These are phyloP conservation scores for Colletotrichum eleusines DNA, from an alignment of 2,329 filamentous ascomycete genomes.

Conservation along the genomic window DNA sequence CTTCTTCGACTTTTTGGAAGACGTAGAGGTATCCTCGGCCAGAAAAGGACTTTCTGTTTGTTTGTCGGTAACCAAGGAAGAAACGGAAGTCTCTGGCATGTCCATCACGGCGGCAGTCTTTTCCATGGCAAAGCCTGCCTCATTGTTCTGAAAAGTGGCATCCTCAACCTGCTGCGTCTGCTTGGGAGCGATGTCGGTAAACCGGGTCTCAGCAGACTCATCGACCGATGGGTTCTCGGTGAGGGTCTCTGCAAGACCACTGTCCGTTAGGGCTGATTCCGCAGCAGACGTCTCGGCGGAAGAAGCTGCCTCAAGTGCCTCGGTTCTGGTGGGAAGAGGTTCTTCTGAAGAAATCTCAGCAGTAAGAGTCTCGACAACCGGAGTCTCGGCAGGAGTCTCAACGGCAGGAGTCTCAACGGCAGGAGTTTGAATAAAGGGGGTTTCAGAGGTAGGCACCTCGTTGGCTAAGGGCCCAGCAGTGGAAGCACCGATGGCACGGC, in stretches of 20 bases:
- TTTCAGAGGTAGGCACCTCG: not conserved
- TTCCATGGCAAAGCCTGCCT: not conserved
- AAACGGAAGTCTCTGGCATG: constrained; percentile 3
- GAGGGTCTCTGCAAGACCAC: not conserved
- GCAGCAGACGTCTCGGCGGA: not conserved
- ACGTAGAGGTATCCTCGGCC: constrained; percentile 24
- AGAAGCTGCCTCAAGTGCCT: not conserved
- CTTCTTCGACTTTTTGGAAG: constrained; percentile 35
- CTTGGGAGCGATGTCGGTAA: not conserved
- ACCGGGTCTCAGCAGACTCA: not conserved
- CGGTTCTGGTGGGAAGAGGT: not conserved
- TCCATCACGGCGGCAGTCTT: not conserved
- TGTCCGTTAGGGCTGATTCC: not conserved
- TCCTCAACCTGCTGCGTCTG: constrained; percentile 21
- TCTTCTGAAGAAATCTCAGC: constrained; percentile 1
- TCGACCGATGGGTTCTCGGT: not conserved
- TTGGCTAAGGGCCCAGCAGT: not conserved
- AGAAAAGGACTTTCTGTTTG: constrained; percentile 7
- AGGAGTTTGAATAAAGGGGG: not conserved
- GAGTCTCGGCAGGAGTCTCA: constrained; percentile 1
- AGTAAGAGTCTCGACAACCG: not conserved
- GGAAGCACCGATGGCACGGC: not conserved
- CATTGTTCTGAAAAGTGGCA: not conserved
- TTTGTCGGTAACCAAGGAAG: constrained; percentile 30
- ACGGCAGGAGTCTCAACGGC: not conserved